Percentiles rank a stretch among this genome's conserved stretches.
Conservation (phyloP, 2,329 filamentous ascomycete genomes). For the Beauveria asiatica region DNA sequence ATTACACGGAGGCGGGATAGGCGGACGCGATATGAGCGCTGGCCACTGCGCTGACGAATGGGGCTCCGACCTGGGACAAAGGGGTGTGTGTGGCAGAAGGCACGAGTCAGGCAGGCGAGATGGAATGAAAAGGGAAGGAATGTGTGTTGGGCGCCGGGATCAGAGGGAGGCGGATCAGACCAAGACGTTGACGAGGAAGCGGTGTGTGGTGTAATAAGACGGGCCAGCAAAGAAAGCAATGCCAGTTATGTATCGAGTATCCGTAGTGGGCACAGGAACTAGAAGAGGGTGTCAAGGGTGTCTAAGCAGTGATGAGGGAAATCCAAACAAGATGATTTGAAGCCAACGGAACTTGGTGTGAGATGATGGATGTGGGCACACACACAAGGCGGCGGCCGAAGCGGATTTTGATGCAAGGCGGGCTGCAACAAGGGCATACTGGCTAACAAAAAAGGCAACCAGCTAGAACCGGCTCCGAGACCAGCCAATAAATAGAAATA, state of each 20-base stretch:
- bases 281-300: slow-evolving; percentile 6
- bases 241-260: no score
- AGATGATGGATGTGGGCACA: background rate
- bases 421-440: slow-evolving; percentile 5
- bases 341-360: background rate
- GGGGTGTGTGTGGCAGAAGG: slow-evolving; percentile 6
- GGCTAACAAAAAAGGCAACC: background rate
- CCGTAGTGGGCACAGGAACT: background rate
- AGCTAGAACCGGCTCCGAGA: background rate
- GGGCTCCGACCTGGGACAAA: background rate
- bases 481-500: no score
- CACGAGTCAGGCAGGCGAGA: slow-evolving; percentile 3
- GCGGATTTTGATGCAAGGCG: background rate
- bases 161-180: slow-evolving; percentile 2
- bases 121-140: background rate
- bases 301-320: background rate
- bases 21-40: background rate
- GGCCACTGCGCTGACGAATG: background rate
- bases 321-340: background rate
- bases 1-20: slow-evolving; percentile 4
- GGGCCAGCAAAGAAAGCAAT: background rate
- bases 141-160: slow-evolving; percentile 8
- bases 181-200: slow-evolving; percentile 6
- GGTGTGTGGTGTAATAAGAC: slow-evolving; percentile 5
- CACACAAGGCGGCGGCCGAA: background rate